Evolutionary conservation across 768 basidiomycete species (phyloP).

Genomic region (Serpula lacrymans): DNA sequence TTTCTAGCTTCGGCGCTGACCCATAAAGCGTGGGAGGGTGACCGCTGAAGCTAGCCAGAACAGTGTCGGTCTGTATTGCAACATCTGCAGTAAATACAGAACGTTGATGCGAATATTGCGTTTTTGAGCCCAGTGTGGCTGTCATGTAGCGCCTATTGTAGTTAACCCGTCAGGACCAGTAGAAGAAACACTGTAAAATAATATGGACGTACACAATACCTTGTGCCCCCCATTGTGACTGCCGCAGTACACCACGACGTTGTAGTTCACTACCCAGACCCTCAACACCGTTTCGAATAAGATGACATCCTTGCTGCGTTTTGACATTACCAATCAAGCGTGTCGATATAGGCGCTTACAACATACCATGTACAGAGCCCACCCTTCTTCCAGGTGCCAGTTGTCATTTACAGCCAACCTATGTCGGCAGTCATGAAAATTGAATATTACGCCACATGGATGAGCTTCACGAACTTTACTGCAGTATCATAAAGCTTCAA

Average conservation of each 20-base stretch:
- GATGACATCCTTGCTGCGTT: conserved; percentile 69
- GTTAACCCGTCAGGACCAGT: conserved; percentile 1
- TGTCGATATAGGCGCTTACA: too few species aligned
- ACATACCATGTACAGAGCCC: conserved; percentile 57
- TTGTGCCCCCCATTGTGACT: conserved; percentile 70
- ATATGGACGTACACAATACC: conserved; percentile 57
- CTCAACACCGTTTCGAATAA: conserved; percentile 61
- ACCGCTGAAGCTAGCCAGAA: conserved; percentile 15
- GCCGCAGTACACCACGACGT: conserved; percentile 59
- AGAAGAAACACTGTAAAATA: not conserved
- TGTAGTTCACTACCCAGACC: conserved; percentile 67
- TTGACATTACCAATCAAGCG: too few species aligned
- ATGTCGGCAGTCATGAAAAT: not conserved
- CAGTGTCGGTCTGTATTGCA: conserved; percentile 55
- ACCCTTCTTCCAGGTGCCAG: conserved; percentile 72
- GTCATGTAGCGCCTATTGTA: conserved; percentile 47
- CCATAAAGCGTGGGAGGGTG: conserved; percentile 28
- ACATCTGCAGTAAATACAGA: conserved; percentile 56
- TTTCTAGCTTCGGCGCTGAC: conserved; percentile 31
- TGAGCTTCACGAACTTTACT: conserved; percentile 43
- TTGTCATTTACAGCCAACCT: conserved; percentile 65
- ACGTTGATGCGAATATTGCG: conserved; percentile 49
- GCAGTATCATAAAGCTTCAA: conserved; percentile 68
- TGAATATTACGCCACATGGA: not conserved
- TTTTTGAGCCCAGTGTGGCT: conserved; percentile 39